A percentile compares a stretch with the other conserved stretches of the same genome.
Evolutionary conservation across 2,329 filamentous ascomycete species (phyloP).

Genomic region (Cladosporium sp.): DNA sequence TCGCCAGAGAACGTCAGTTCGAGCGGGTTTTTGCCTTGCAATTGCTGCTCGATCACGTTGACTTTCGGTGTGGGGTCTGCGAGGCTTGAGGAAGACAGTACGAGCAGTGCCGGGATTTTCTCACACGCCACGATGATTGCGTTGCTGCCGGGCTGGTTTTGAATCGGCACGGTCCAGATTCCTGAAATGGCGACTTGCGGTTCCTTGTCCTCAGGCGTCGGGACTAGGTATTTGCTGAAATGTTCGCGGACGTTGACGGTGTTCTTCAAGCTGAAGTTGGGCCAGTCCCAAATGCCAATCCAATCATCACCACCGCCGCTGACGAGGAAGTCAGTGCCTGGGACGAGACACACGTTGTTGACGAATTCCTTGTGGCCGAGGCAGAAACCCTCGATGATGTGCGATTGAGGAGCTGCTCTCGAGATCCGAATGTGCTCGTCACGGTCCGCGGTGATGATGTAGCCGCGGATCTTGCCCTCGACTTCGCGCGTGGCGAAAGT

Average conservation of each 20-base stretch:
- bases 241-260: conserved; percentile 45
- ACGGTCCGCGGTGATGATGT: conserved; percentile 63
- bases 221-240: conserved; percentile 2
- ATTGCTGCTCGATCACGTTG: neutral
- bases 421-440: conserved; percentile 87
- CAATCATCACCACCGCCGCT: conserved; percentile 83
- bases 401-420: conserved; percentile 71
- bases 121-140: conserved; percentile 39
- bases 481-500: conserved; percentile 47
- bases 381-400: conserved; percentile 86
- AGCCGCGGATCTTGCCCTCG: conserved; percentile 46
- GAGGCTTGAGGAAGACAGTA: conserved; percentile 21
- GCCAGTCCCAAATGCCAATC: conserved; percentile 81
- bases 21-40: conserved; percentile 11
- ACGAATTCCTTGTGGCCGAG: conserved; percentile 85
- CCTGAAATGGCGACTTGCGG: conserved; percentile 43
- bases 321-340: conserved; percentile 60
- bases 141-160: conserved; percentile 1
- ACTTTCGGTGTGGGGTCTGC: neutral
- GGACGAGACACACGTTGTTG: conserved; percentile 63
- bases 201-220: conserved; percentile 7
- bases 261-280: conserved; percentile 48
- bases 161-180: conserved; percentile 40
- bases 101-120: conserved; percentile 57
- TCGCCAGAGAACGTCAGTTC: conserved; percentile 17